phyloP scores from a whole-genome alignment of 1,139 yeast species.

The Candida gigantensis region DNA sequence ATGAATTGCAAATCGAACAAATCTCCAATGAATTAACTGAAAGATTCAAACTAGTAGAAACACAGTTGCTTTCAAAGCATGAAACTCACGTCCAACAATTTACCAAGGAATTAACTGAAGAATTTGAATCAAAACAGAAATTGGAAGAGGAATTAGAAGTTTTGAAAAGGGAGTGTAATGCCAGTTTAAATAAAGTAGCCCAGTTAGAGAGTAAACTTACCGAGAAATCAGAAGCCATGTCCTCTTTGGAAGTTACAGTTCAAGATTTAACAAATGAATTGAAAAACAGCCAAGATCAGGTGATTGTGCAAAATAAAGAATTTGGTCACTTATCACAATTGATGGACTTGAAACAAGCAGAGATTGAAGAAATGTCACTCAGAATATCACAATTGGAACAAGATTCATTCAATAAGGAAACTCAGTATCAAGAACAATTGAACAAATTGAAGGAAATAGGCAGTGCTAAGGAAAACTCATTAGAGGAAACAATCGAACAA shows the following conservation, averaged over 20 bases:
- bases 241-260: slow-evolving; percentile 1
- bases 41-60: slow-evolving; percentile 1
- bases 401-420: background rate
- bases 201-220: background rate
- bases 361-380: slow-evolving; percentile 4
- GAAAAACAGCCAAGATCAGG: background rate
- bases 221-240: background rate
- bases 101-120: slow-evolving; percentile 2
- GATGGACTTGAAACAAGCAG: slow-evolving; percentile 6
- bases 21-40: slow-evolving; percentile 3
- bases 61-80: slow-evolving; percentile 1
- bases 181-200: background rate
- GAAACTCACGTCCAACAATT: slow-evolving; percentile 1
- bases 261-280: background rate
- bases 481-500: slow-evolving; percentile 1
- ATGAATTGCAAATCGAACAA: slow-evolving; percentile 1
- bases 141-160: slow-evolving; percentile 1
- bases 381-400: slow-evolving; percentile 2
- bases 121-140: slow-evolving; percentile 1
- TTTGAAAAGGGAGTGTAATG: background rate
- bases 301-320: slow-evolving; percentile 1
- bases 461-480: background rate
- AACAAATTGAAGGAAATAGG: slow-evolving; percentile 1
- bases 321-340: slow-evolving; percentile 4
- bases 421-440: background rate